Evolutionary conservation across 2,329 filamentous ascomycete species (phyloP).

Genomic region (Cladophialophora psammophila): DNA sequence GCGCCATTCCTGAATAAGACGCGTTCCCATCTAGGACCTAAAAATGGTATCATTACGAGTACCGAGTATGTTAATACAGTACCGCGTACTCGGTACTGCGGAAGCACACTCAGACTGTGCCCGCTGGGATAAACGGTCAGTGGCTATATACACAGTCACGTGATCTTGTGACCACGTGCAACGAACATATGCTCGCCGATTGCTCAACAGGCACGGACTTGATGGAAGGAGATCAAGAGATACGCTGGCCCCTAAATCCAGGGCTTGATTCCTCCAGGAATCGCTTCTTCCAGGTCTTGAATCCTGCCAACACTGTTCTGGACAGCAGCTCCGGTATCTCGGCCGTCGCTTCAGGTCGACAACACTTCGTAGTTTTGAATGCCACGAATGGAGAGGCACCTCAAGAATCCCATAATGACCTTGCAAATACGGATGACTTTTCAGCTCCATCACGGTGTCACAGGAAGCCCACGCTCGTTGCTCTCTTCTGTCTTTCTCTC

Average conservation of each 20-base stretch:
- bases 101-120: too few relatives aligned
- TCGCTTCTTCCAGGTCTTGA: not conserved
- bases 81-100: too few relatives aligned
- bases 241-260: not conserved
- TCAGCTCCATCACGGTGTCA: not conserved
- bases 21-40: too few relatives aligned
- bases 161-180: not conserved
- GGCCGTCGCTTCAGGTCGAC: not conserved
- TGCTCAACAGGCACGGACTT: not conserved
- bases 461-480: not conserved
- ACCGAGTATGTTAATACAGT: too few relatives aligned
- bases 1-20: too few relatives aligned
- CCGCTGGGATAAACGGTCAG: too few relatives aligned
- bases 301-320: not conserved
- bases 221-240: not conserved
- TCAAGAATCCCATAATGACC: not conserved
- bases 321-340: not conserved
- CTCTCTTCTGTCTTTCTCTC: not conserved
- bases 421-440: not conserved
- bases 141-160: too few relatives aligned
- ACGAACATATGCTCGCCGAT: not conserved
- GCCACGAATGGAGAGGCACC: not conserved
- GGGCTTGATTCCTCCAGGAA: not conserved
- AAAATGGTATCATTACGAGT: too few relatives aligned
- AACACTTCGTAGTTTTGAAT: not conserved